Base-by-base conservation (phyloP, 2,329 filamentous ascomycete species). In the Salinomyces thailandicus region DNA sequence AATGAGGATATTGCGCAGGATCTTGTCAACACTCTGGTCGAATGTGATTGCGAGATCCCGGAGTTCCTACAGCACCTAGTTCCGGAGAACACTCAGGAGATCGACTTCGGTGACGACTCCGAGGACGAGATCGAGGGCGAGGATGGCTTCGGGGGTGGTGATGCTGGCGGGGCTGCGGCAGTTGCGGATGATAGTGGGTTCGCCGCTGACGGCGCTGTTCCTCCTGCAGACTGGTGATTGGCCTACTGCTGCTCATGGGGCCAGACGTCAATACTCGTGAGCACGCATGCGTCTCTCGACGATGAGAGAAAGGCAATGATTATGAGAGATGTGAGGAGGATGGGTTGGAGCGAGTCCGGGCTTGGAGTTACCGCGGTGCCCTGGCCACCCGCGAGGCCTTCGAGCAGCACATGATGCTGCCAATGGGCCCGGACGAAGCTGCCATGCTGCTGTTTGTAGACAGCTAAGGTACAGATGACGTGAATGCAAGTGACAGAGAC, bases 11-110 rank as follows among this genome's bases (percentile, higher is more conserved):
- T 96, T 28, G 85, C 73, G 0, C 69, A 73, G 7, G 76, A 81
- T 2, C 68, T 98, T 1, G 82, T 85, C 24, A 86, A 87, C 57
- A 77, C 85, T 5, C 68, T 98, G 0, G 54, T 93, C 0, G 89
- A 96, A 62, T 83, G 77, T 4, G 69, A 77, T 4, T 85, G 94
- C 60, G 62, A 68, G 0, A 63, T 98, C 17, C 91, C 91, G 0
- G 82, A 93, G 0, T 96, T 96, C 55, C 71, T 96, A 0, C 56
- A 80, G 46, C 46, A 66, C 1, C 77, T 75, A 55, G 62, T 75
- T 38, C 80, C 81, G 0, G 71, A 79, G 39, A 67, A 75, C 31
- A 53, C 52, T 8, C 44, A 44, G 11, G 44, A 44, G n/a, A 35
- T 43, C 31, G 22, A 39, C 14, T 43, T 43, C 33, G 44, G 39